These are phyloP conservation scores for Heterobasidion occidentale DNA, from an alignment of 1,284 basidiomycete genomes.

Conservation along the genomic window DNA sequence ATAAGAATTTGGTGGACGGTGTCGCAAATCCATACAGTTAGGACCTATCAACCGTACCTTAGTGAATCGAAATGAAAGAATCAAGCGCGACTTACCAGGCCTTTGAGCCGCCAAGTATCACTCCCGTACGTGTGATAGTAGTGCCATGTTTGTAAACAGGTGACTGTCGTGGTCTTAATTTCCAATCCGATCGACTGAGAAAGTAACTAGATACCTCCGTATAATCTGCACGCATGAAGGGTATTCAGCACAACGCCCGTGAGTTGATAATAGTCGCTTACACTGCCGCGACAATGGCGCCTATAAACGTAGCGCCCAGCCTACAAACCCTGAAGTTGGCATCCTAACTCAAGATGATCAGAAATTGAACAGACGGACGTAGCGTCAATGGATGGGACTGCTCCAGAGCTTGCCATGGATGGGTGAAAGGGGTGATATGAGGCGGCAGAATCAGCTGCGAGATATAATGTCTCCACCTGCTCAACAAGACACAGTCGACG, in stretches of 20 bases:
- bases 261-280: background rate
- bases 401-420: background rate
- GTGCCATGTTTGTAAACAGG: slow-evolving; percentile 1
- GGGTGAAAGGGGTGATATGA: background rate
- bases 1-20: slow-evolving; percentile 49
- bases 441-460: background rate
- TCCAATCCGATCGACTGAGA: background rate
- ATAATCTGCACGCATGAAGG: background rate
- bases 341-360: background rate
- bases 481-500: background rate
- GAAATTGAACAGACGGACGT: background rate
- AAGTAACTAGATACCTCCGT: background rate
- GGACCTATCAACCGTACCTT: slow-evolving; percentile 28
- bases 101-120: background rate
- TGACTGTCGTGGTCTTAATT: background rate
- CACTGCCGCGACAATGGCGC: background rate
- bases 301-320: background rate
- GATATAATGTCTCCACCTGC: background rate
- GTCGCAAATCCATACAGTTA: slow-evolving; percentile 38
- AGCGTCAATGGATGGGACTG: background rate
- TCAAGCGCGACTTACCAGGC: background rate
- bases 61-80: background rate
- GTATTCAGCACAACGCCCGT: background rate
- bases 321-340: background rate
- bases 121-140: background rate